Conservation (phyloP, 2,329 filamentous ascomycete genomes). For the Calonectria leucothoes region DNA sequence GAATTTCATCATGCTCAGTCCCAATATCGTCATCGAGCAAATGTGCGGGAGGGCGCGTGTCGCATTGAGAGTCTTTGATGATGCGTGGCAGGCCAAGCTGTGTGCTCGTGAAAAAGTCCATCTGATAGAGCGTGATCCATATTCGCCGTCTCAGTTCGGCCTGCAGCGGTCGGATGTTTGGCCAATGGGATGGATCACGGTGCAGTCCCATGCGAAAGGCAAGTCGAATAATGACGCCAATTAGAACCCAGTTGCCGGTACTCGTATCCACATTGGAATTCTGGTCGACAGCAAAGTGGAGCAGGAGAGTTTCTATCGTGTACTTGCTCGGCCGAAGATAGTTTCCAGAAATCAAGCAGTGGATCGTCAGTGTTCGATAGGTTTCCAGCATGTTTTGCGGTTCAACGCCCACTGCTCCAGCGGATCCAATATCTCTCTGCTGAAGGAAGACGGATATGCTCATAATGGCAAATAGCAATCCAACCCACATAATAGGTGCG, state of each 20-base stretch:
- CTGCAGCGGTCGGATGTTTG: constrained; percentile 27
- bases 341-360: constrained; percentile 31
- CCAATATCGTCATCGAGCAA: constrained; percentile 16
- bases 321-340: constrained; percentile 29
- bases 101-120: constrained; percentile 35
- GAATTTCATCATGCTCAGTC: constrained; percentile 3
- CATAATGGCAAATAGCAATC: constrained; percentile 9
- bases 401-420: background rate
- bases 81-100: constrained; percentile 33
- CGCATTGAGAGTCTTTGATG: constrained; percentile 32
- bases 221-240: constrained; percentile 29
- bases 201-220: constrained; percentile 34
- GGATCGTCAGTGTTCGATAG: constrained; percentile 30
- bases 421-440: background rate
- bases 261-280: constrained; percentile 19
- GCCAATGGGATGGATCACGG: constrained; percentile 31
- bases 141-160: constrained; percentile 29
- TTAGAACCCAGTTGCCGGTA: constrained; percentile 29
- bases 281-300: constrained; percentile 33
- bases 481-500: constrained; percentile 16
- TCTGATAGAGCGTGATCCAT: constrained; percentile 31
- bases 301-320: constrained; percentile 29
- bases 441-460: constrained; percentile 15
- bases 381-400: constrained; percentile 14
- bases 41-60: constrained; percentile 22